Evolutionary conservation across 148 eudicot species (phyloP).

Genomic region (Gaultheria prostrata): DNA sequence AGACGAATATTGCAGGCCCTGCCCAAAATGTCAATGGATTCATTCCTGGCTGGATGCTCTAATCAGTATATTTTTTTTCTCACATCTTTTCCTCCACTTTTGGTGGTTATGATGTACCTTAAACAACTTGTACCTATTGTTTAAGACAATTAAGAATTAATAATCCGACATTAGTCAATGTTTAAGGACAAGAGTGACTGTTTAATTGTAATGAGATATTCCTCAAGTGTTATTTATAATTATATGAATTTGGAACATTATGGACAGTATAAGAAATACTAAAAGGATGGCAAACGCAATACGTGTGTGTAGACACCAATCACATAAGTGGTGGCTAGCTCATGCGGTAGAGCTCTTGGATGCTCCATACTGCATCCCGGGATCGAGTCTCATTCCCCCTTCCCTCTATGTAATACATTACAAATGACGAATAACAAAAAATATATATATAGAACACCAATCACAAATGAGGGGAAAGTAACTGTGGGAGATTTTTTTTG

Average conservation of each 20-base stretch:
- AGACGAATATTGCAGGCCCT: conserved; percentile 30
- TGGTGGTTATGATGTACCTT: conserved; percentile 5
- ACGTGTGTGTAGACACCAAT: no score
- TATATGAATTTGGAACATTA: background rate
- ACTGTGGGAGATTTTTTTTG: no score
- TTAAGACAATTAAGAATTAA: background rate
- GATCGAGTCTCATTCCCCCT: no score
- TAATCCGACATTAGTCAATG: background rate
- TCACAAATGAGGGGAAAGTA: no score
- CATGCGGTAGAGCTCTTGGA: no score
- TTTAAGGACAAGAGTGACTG: background rate
- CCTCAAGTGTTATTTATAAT: background rate
- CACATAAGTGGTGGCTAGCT: no score
- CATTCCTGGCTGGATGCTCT: conserved; percentile 56
- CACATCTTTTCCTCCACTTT: background rate
- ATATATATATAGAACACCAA: no score
- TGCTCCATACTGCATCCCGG: no score
- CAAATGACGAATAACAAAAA: no score
- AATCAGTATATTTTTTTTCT: background rate
- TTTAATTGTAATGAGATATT: background rate
- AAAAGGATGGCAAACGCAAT: no score
- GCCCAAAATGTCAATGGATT: conserved; percentile 36
- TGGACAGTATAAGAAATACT: background rate
- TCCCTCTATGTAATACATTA: no score
- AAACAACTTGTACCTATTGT: background rate